Percentiles rank a stretch among this genome's conserved stretches.
phyloP scores from a whole-genome alignment of 208 protist genomes.

The Endotrypanum monterogeii region DNA sequence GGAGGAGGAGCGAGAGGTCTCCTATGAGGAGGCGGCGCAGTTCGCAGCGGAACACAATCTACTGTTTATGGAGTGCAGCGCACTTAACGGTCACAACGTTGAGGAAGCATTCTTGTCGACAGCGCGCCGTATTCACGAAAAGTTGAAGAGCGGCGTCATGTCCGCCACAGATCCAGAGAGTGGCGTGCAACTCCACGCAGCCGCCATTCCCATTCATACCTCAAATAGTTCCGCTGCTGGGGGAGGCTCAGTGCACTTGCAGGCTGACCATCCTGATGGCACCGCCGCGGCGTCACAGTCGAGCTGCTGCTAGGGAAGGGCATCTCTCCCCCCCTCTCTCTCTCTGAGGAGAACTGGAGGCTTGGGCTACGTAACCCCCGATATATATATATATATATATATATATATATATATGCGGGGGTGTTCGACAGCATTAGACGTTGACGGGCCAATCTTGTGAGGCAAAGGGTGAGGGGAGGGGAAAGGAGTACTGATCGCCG shows the following conservation, averaged over 20 bases:
- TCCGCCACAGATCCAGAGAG: constrained; percentile 80
- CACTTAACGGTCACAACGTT: constrained; percentile 93
- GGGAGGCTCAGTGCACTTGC: constrained; percentile 8
- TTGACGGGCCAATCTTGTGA: too few relatives aligned
- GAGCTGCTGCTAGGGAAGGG: constrained; percentile 16
- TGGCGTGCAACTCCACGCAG: constrained; percentile 77
- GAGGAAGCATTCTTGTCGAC: constrained; percentile 94
- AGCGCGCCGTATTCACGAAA: constrained; percentile 93
- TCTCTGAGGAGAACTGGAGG: too few relatives aligned
- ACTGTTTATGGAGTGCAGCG: constrained; percentile 95
- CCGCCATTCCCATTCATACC: constrained; percentile 36
- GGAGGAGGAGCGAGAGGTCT: constrained; percentile 94
- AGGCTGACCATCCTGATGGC: constrained; percentile 7
- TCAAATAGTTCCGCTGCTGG: constrained; percentile 12
- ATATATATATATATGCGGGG: not conserved
- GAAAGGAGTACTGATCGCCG: not conserved
- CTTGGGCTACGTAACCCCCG: too few relatives aligned
- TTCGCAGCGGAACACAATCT: constrained; percentile 96
- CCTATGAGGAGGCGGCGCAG: constrained; percentile 94
- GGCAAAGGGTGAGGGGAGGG: not conserved
- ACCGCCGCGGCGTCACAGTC: constrained; percentile 14
- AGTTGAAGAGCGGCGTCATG: constrained; percentile 92
- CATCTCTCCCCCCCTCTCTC: not conserved
- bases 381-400: not conserved
- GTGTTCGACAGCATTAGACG: not conserved